These are phyloP conservation scores for Ogataea pini DNA, from an alignment of 805 yeast genomes.

Conservation along the genomic window DNA sequence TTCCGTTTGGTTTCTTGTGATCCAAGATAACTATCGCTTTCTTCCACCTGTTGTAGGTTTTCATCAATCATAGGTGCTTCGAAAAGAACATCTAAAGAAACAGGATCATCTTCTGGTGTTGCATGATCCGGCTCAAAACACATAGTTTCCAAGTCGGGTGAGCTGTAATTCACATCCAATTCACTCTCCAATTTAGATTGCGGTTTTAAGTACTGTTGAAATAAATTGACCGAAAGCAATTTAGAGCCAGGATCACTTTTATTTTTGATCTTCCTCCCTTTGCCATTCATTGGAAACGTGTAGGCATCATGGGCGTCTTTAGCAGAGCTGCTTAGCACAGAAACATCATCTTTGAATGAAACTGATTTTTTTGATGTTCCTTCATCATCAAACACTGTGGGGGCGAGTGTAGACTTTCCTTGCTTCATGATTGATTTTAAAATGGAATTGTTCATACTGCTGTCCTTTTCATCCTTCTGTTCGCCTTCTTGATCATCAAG, in stretches of 20 bases:
- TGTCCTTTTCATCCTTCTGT: conserved; percentile 1
- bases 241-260: conserved; percentile 10
- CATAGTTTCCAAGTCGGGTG: conserved; percentile 13
- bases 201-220: conserved; percentile 7
- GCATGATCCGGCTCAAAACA: conserved; percentile 27
- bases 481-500: background rate
- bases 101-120: conserved; percentile 19
- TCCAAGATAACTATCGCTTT: background rate
- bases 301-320: conserved; percentile 6
- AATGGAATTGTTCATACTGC: conserved; percentile 11
- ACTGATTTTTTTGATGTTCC: conserved; percentile 19
- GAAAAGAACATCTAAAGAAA: conserved; percentile 13
- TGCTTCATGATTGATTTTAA: conserved; percentile 25
- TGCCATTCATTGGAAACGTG: conserved; percentile 7
- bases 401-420: conserved; percentile 5
- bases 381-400: conserved; percentile 13
- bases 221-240: conserved; percentile 10
- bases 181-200: background rate
- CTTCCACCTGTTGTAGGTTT: background rate
- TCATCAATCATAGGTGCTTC: background rate
- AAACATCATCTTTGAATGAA: conserved; percentile 22
- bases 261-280: conserved; percentile 4
- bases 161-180: background rate
- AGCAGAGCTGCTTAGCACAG: conserved; percentile 15
- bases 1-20: background rate